A percentile compares a stretch with the other conserved stretches of the same genome.
These are phyloP conservation scores for Pichia scutulata DNA, from an alignment of 805 yeast genomes.

Conservation along the genomic window DNA sequence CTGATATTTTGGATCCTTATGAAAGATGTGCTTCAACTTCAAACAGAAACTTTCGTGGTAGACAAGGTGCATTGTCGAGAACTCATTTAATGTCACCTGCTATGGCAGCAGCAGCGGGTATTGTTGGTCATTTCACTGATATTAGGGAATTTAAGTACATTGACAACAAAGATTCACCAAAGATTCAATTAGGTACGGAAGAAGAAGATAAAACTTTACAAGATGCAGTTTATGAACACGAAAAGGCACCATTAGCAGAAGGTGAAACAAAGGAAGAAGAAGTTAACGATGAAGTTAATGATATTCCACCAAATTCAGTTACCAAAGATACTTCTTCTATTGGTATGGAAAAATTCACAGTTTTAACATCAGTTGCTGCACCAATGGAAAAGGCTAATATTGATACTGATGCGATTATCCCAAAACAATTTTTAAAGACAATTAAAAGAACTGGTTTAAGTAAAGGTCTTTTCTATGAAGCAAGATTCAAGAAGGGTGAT, in stretches of 20 bases:
- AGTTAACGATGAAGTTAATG: slow-evolving; percentile 49
- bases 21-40: slow-evolving; percentile 99
- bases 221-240: slow-evolving; percentile 61
- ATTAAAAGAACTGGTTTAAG: slow-evolving; percentile 94
- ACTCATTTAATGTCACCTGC: slow-evolving; percentile 98
- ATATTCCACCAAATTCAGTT: slow-evolving; percentile 44
- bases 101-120: slow-evolving; percentile 99
- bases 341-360: slow-evolving; percentile 69
- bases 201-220: slow-evolving; percentile 47
- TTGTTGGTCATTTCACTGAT: slow-evolving; percentile 83
- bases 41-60: slow-evolving; percentile 97
- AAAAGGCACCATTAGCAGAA: slow-evolving; percentile 52
- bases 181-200: slow-evolving; percentile 38
- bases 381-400: slow-evolving; percentile 92
- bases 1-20: slow-evolving; percentile 88
- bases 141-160: slow-evolving; percentile 73
- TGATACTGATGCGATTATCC: slow-evolving; percentile 98
- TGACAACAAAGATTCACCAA: slow-evolving; percentile 49
- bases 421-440: slow-evolving; percentile 95
- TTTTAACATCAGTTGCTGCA: slow-evolving; percentile 82
- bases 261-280: slow-evolving; percentile 42
- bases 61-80: slow-evolving; percentile 95
- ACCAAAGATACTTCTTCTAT: slow-evolving; percentile 30
- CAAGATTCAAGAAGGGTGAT: slow-evolving; percentile 63
- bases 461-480: slow-evolving; percentile 85